phyloP scores from a whole-genome alignment of 495 filamentous ascomycete genomes.

The Xylaria curta region DNA sequence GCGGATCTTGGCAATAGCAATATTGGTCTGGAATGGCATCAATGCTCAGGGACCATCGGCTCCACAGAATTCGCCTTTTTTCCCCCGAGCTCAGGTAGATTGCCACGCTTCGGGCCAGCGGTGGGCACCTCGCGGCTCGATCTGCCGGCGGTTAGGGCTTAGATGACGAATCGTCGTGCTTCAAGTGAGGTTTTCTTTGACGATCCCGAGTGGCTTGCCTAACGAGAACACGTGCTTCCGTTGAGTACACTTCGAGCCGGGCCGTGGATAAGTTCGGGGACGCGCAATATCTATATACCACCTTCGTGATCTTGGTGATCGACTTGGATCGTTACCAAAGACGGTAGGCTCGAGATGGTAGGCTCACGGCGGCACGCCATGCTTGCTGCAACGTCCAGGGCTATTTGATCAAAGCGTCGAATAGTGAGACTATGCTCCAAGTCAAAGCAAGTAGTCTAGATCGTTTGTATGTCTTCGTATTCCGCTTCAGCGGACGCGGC shows the following conservation, averaged over 20 bases:
- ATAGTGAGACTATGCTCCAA: background rate
- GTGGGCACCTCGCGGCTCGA: conserved; percentile 22
- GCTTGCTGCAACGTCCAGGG: conserved; percentile 10
- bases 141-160: conserved; percentile 34
- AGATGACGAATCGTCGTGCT: conserved; percentile 34
- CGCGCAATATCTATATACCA: conserved; percentile 20
- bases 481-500: conserved; percentile 15
- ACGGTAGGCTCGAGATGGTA: background rate
- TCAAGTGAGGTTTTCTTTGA: conserved; percentile 18
- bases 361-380: background rate
- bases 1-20: conserved; percentile 32
- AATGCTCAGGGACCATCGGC: conserved; percentile 13
- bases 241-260: conserved; percentile 8
- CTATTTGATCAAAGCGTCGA: conserved; percentile 6
- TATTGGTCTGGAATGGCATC: conserved; percentile 24
- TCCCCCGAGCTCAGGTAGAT: background rate
- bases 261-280: conserved; percentile 23
- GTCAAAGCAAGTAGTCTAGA: conserved; percentile 24
- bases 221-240: conserved; percentile 27
- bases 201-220: conserved; percentile 27
- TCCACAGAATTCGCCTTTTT: background rate
- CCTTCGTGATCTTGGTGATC: conserved; percentile 14
- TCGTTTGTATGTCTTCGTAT: conserved; percentile 17
- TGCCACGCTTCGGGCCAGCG: conserved; percentile 10
- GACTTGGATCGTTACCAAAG: background rate